Base-by-base conservation (phyloP, 1,139 yeast genomes). In the Candida labiduridarum region DNA sequence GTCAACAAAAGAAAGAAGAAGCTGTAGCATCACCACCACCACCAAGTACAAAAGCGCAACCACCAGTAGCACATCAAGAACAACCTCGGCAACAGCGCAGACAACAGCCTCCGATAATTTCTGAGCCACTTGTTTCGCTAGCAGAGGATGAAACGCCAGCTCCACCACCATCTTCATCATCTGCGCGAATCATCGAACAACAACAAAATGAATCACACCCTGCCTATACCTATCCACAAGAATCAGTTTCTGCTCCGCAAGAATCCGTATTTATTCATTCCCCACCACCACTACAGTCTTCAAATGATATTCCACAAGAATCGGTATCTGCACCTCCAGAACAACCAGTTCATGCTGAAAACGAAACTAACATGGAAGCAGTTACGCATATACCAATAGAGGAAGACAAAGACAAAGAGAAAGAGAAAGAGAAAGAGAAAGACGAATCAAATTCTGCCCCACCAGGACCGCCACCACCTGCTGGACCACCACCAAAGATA, bases 241-340 rank as follows among this genome's bases (percentile, higher is more conserved):
- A 51, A 22, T 50, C 56, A 39, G 46, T 47, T 9, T 49, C 55
- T 29, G 51, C 56, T 27, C 50, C 52, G 4, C 41, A 38, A 14
- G 41, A 19, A 38, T 38, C 41, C 6, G 16, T 5, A 25, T 25
- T 8, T 25, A 7, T 38, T 22, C 18, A 4, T 25, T 25, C 29
- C 9, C 9, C 29, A 8, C 29, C 29, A 25, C 29, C 29, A 9
- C 29, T 2, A 25, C 29, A 22, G 25, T 45, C 43, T 14, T 47
- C 51, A 19, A 25, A 15, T 5, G 22, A 22, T 34, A 22, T 34
- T 8, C 33, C 46, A 16, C 46, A 19, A 19, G 30, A 33, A 43
- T 19, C 40, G 7, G 46, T 25, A 22, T 34, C 39, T 25, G 27
- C 46, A 8, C 46, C 46, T n/a, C 46, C 46, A 25, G 33, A 35